phyloP scores from a whole-genome alignment of 1,139 yeast genomes.

The Groenewaldozyma sp. region DNA sequence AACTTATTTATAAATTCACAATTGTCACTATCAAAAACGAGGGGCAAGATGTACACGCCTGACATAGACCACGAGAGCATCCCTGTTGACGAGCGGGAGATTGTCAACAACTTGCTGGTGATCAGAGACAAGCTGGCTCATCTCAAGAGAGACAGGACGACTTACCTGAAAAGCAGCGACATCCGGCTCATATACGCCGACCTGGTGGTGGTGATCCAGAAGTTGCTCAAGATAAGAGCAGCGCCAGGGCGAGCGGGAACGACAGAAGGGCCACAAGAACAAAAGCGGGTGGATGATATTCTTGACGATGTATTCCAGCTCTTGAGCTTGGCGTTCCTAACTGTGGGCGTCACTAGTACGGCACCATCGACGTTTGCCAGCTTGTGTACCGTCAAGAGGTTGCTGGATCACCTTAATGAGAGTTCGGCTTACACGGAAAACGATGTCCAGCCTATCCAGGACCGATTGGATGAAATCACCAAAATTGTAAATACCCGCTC shows the following conservation, averaged over 20 bases:
- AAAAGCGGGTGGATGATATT: constrained; percentile 49
- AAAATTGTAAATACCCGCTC: constrained; percentile 44
- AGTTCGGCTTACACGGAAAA: constrained; percentile 74
- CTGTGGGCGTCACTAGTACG: constrained; percentile 80
- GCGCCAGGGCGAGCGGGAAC: no score
- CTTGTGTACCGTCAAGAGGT: constrained; percentile 69
- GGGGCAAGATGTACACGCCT: neutral
- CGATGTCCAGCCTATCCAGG: constrained; percentile 68
- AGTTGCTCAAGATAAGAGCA: constrained; percentile 19
- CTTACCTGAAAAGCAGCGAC: constrained; percentile 43
- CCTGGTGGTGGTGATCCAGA: constrained; percentile 25
- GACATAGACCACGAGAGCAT: constrained; percentile 1
- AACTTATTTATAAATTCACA: no score
- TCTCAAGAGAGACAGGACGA: constrained; percentile 43
- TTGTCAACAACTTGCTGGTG: constrained; percentile 33
- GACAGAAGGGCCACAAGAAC: constrained; percentile 12
- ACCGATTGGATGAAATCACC: constrained; percentile 58
- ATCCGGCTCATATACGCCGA: constrained; percentile 40
- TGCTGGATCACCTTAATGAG: constrained; percentile 73
- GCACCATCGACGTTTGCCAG: constrained; percentile 95
- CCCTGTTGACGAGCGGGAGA: constrained; percentile 32
- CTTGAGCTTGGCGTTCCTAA: constrained; percentile 72
- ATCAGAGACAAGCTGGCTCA: constrained; percentile 36
- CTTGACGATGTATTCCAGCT: constrained; percentile 85
- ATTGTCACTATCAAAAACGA: no score